Evolutionary conservation across 1,284 basidiomycete genomes (phyloP).

Genomic region (Termitomyces sp.): DNA sequence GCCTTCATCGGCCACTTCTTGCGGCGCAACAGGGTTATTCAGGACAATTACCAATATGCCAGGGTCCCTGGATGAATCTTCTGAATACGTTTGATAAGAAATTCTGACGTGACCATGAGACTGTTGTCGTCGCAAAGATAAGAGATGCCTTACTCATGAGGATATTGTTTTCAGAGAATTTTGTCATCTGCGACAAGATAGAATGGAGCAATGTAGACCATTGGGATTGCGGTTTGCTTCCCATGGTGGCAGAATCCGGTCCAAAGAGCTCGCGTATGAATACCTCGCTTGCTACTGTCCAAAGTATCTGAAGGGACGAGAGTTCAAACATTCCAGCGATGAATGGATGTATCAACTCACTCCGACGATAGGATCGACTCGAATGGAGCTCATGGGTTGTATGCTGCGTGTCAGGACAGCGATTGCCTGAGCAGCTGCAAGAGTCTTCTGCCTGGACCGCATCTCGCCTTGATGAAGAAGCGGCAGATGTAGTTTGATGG

Average conservation of each 20-base stretch:
- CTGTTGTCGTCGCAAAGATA: neutral
- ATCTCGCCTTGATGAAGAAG: slow-evolving; percentile 7
- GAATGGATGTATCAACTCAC: slow-evolving; percentile 4
- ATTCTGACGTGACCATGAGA: slow-evolving; percentile 5
- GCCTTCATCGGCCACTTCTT: neutral
- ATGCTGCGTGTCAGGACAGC: slow-evolving; percentile 12
- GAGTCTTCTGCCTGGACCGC: slow-evolving; percentile 12
- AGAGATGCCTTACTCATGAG: slow-evolving; percentile 14
- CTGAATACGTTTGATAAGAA: slow-evolving; percentile 15
- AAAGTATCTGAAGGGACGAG: slow-evolving; percentile 10
- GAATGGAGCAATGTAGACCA: slow-evolving; percentile 12
- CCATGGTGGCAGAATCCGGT: neutral
- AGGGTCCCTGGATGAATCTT: slow-evolving; percentile 11
- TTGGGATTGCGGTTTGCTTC: slow-evolving; percentile 10
- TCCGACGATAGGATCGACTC: slow-evolving; percentile 15
- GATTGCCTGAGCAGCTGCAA: slow-evolving; percentile 14
- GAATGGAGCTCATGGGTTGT: slow-evolving; percentile 6
- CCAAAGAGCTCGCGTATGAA: slow-evolving; percentile 14
- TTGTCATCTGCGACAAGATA: slow-evolving; percentile 14
- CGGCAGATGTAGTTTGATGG: slow-evolving; percentile 14
- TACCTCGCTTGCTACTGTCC: slow-evolving; percentile 16
- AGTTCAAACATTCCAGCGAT: neutral
- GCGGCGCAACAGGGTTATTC: neutral
- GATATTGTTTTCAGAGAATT: slow-evolving; percentile 12
- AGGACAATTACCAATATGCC: slow-evolving; percentile 7